Conservation (phyloP, 2,329 filamentous ascomycete genomes). For the Aspergillus fischeri region DNA sequence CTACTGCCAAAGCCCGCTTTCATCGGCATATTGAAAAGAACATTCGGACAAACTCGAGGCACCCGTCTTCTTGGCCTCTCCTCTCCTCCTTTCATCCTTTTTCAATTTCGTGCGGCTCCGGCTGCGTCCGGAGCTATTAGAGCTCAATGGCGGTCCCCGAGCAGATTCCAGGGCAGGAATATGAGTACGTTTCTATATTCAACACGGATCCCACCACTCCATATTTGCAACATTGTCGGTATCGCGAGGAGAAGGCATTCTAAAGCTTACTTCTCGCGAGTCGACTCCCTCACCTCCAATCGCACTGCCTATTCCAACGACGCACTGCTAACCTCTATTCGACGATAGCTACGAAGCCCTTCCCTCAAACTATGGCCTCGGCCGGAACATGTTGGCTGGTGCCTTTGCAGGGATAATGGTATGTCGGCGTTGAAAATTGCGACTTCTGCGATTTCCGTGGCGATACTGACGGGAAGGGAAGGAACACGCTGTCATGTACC, state of each 20-base stretch:
- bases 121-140: conserved; percentile 32
- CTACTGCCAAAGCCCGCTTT: background rate
- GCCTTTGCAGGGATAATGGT: conserved; percentile 96
- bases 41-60: background rate
- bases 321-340: conserved; percentile 18
- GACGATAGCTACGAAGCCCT: conserved; percentile 76
- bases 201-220: background rate
- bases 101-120: conserved; percentile 22
- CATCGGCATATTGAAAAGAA: background rate
- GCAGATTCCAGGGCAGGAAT: conserved; percentile 42
- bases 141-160: conserved; percentile 41
- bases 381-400: conserved; percentile 92
- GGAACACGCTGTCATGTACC: conserved; percentile 99
- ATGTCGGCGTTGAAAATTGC: conserved; percentile 36
- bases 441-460: background rate
- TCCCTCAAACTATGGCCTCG: conserved; percentile 87
- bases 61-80: background rate
- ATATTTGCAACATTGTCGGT: background rate
- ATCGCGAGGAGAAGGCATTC: background rate
- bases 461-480: conserved; percentile 38
- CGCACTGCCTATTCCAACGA: background rate
- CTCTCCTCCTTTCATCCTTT: conserved; percentile 10
- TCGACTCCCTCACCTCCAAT: conserved; percentile 1
- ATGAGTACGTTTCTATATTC: conserved; percentile 36
- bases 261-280: background rate